Base-by-base conservation (phyloP, 2,329 filamentous ascomycete species). In the Fusarium chuoi region DNA sequence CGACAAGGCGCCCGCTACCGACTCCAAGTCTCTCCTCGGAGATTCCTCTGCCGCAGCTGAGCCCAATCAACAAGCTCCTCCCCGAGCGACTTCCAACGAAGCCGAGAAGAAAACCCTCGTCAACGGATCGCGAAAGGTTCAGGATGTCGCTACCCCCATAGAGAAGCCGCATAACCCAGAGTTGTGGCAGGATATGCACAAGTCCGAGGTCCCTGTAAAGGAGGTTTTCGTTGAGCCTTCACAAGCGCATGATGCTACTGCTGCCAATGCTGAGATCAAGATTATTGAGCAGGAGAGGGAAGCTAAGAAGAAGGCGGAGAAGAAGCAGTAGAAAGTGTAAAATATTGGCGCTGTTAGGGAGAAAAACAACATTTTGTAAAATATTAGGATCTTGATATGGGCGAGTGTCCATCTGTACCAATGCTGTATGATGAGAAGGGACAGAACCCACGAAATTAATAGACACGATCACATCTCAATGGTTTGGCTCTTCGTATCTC, bases 221-320 rank as follows among this genome's bases (percentile, higher is more conserved):
- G 62, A 72, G n/a, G 63, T 71, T 24, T 48, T 51, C 5, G 59
- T 68, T 13, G 58, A 68, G n/a, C 62, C 72, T 20, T 33, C 35
- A 11, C 72, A 68, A 35, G 71, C 70, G 20, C 74, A 79, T n/a
- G 81, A 82, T 63, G 80, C 79, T 12, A 79, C 78, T 11, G 73
- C 72, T 6, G 81, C 79, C 12, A 80, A 80, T 42, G 74, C 76
- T 5, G 69, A 77, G 39, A 68, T 73, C 6, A 62, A 70, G 69
- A 20, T 70, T n/a, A 56, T 73, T 13, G 68, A 71, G 35, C 68
- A 76, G 45, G 38, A 66, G 30, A 56, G 75, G 24, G 64, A 74
- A 22, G 63, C 75, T 10, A 58, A 66, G 42, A 57, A 74, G 48
- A 63, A 76, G 65, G 59, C 69, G 0, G 57, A 75, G 48, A 58